phyloP scores from a whole-genome alignment of 805 yeast genomes.

The Sungouiozyma ichnusensis region DNA sequence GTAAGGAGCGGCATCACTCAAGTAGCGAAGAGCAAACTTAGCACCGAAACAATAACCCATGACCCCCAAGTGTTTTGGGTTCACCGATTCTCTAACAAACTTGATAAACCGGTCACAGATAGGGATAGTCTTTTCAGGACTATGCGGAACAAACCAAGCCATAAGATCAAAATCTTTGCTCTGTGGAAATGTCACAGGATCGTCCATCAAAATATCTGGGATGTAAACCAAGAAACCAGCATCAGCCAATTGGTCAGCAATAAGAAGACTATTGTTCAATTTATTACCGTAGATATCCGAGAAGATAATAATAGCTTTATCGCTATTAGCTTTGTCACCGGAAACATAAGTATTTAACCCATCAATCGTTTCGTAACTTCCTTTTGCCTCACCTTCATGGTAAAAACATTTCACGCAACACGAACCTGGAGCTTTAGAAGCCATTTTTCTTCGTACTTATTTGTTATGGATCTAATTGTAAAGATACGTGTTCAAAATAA shows the following conservation, averaged over 20 bases:
- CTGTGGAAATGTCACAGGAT: constrained; percentile 20
- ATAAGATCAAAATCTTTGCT: constrained; percentile 19
- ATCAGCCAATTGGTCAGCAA: constrained; percentile 55
- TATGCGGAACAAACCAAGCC: constrained; percentile 48
- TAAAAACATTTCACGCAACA: constrained; percentile 36
- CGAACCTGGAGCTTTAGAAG: constrained; percentile 43
- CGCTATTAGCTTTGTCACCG: constrained; percentile 30
- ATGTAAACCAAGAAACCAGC: constrained; percentile 54
- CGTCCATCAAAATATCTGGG: constrained; percentile 64
- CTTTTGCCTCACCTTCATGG: constrained; percentile 45
- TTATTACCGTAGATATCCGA: constrained; percentile 64
- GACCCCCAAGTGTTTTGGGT: constrained; percentile 42
- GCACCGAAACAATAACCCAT: constrained; percentile 86
- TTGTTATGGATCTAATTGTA: background rate
- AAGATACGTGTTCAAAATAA: background rate
- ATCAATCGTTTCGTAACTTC: constrained; percentile 32
- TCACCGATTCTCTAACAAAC: constrained; percentile 33
- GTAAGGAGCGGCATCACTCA: constrained; percentile 25
- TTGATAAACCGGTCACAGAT: constrained; percentile 40
- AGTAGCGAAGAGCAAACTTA: constrained; percentile 47
- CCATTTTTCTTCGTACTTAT: too few relatives aligned
- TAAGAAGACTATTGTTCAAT: constrained; percentile 45
- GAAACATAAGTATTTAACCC: constrained; percentile 39
- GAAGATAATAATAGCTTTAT: constrained; percentile 47
- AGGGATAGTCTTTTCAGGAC: constrained; percentile 37